Evolutionary conservation across 805 yeast species (phyloP).

Genomic region (Saturnispora galanensis): DNA sequence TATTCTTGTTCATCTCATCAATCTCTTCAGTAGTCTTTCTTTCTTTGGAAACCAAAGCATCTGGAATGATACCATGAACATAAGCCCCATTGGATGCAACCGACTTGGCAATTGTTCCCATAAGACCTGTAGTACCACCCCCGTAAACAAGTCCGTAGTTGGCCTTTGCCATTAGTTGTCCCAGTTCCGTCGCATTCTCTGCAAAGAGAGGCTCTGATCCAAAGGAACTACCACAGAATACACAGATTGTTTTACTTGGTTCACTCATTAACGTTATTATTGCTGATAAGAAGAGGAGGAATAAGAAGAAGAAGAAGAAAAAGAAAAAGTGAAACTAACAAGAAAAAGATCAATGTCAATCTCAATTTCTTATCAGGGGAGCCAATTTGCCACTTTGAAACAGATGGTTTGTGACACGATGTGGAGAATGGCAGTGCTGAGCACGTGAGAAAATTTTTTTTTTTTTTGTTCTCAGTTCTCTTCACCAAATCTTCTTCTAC

Average conservation of each 20-base stretch:
- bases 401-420: background rate
- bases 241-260: conserved; percentile 50
- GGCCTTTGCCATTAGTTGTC: conserved; percentile 43
- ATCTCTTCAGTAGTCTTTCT: conserved; percentile 31
- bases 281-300: too few relatives aligned
- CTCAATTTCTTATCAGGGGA: too few relatives aligned
- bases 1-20: conserved; percentile 37
- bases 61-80: conserved; percentile 84
- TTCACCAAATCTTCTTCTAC: background rate
- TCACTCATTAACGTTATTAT: too few relatives aligned
- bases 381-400: too few relatives aligned
- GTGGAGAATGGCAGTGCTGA: conserved; percentile 1
- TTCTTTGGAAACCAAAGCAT: conserved; percentile 67
- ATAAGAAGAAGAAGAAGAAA: too few relatives aligned
- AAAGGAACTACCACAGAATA: conserved; percentile 77
- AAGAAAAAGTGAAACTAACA: too few relatives aligned
- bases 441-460: background rate
- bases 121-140: conserved; percentile 80
- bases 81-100: conserved; percentile 49
- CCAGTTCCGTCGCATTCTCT: conserved; percentile 48
- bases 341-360: background rate
- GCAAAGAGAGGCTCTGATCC: conserved; percentile 48
- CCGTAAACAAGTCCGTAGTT: conserved; percentile 79
- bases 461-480: background rate
- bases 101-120: conserved; percentile 68